Evolutionary conservation across 495 filamentous ascomycete species (phyloP).

Genomic region (Aspergillus olivimuriae): DNA sequence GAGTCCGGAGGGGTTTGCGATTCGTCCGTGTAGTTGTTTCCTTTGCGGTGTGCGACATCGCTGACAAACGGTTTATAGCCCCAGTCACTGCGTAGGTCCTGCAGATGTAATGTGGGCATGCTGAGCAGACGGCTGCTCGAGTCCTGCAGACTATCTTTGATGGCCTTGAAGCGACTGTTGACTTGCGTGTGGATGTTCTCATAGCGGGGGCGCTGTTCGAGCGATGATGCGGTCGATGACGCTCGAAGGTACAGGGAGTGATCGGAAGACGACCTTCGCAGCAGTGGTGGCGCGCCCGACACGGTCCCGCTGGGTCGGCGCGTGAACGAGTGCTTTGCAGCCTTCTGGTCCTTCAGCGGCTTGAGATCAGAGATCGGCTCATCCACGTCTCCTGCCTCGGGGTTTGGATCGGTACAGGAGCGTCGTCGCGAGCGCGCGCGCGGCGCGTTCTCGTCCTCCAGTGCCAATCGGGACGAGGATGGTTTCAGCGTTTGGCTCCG

Average conservation of each 20-base stretch:
- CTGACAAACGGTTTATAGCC: slow-evolving; percentile 23
- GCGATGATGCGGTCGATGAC: slow-evolving; percentile 69
- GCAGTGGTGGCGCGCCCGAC: slow-evolving; percentile 21
- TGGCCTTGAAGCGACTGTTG: slow-evolving; percentile 85
- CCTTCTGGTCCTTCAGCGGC: slow-evolving; percentile 22
- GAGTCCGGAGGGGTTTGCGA: slow-evolving; percentile 1
- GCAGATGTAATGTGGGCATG: slow-evolving; percentile 49
- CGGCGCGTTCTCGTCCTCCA: slow-evolving; percentile 7
- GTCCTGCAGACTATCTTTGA: slow-evolving; percentile 80
- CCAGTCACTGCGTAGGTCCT: slow-evolving; percentile 43
- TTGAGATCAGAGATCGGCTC: slow-evolving; percentile 23
- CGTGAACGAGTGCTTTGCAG: slow-evolving; percentile 31
- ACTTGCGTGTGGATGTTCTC: slow-evolving; percentile 67
- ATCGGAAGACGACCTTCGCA: slow-evolving; percentile 66
- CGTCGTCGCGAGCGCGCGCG: slow-evolving; percentile 3
- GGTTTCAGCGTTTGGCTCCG: slow-evolving; percentile 28
- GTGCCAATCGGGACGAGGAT: slow-evolving; percentile 8
- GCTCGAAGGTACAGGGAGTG: slow-evolving; percentile 60
- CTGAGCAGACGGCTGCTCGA: slow-evolving; percentile 66
- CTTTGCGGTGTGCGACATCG: slow-evolving; percentile 16
- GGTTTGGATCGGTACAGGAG: slow-evolving; percentile 6
- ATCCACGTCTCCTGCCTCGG: slow-evolving; percentile 4
- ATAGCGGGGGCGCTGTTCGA: slow-evolving; percentile 84
- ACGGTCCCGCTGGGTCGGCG: slow-evolving; percentile 21
- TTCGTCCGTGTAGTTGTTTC: slow-evolving; percentile 9